phyloP scores from a whole-genome alignment of 257 asterid species.

The Gentiana straminea region DNA sequence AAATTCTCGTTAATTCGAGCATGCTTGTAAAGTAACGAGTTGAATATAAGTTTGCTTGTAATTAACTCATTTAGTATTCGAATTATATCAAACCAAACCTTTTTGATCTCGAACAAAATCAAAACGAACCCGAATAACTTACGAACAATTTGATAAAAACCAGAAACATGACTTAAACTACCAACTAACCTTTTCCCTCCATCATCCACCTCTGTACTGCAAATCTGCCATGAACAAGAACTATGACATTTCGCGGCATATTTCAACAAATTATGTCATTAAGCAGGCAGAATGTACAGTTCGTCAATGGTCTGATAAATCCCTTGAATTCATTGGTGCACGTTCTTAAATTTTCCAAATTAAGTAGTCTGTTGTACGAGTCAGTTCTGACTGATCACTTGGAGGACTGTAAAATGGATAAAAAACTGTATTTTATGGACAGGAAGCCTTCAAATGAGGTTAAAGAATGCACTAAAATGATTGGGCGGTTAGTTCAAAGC shows the following conservation, averaged over 20 bases:
- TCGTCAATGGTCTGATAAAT: background rate
- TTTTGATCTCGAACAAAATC: no score
- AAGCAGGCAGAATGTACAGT: constrained; percentile 4
- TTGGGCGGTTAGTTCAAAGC: constrained; percentile 33
- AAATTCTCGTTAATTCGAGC: no score
- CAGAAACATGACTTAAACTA: no score
- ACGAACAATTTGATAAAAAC: no score
- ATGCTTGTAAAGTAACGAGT: no score
- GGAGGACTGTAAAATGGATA: constrained; percentile 25
- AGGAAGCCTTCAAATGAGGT: constrained; percentile 34
- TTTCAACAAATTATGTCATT: constrained; percentile 15
- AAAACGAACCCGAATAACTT: no score
- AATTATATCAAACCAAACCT: no score
- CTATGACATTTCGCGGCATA: constrained; percentile 25
- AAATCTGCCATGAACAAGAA: constrained; percentile 14
- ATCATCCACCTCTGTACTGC: no score
- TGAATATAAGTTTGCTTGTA: no score
- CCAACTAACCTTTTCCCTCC: no score
- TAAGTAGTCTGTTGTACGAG: constrained; percentile 8
- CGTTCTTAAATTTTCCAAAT: constrained; percentile 11
- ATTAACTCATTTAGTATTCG: no score
- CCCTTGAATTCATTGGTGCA: constrained; percentile 16
- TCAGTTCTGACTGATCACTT: constrained; percentile 22
- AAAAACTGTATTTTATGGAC: constrained; percentile 22
- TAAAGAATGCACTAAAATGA: constrained; percentile 50